phyloP scores from a whole-genome alignment of 768 basidiomycete species.

The Pleurotus salmoneostramineus region DNA sequence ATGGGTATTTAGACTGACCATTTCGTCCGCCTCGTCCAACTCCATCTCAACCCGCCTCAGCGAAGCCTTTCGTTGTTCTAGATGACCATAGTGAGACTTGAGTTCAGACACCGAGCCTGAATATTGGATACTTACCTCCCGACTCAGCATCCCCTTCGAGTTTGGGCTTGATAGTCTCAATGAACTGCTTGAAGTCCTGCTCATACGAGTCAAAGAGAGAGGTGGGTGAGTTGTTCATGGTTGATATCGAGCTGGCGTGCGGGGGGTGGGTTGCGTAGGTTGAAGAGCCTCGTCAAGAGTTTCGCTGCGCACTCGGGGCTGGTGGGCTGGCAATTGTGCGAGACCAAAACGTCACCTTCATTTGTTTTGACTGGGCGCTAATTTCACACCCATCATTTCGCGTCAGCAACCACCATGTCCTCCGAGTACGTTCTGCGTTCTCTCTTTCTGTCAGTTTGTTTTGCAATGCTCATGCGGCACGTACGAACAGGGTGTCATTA shows the following conservation, averaged over 20 bases:
- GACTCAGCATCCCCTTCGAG: conserved; percentile 66
- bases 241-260: conserved; percentile 2
- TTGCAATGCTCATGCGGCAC: background rate
- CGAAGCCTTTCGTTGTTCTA: conserved; percentile 61
- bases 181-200: conserved; percentile 84
- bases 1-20: conserved; percentile 47
- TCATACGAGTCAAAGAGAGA: conserved; percentile 90
- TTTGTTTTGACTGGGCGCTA: background rate
- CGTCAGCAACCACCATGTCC: conserved; percentile 31
- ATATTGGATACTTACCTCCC: conserved; percentile 51
- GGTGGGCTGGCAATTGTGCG: background rate
- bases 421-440: conserved; percentile 34
- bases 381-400: background rate
- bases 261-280: background rate
- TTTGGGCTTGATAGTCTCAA: conserved; percentile 70
- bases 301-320: background rate
- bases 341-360: conserved; percentile 6
- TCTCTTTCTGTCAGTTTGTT: background rate
- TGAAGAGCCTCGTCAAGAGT: background rate
- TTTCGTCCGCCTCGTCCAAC: conserved; percentile 97
- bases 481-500: conserved; percentile 39
- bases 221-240: conserved; percentile 81
- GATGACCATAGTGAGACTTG: background rate
- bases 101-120: background rate
- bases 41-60: conserved; percentile 90